A percentile compares a stretch with the other conserved stretches of the same genome.
These are phyloP conservation scores for Juglanconis juglandina DNA, from an alignment of 2,329 filamentous ascomycete genomes.

Conservation along the genomic window DNA sequence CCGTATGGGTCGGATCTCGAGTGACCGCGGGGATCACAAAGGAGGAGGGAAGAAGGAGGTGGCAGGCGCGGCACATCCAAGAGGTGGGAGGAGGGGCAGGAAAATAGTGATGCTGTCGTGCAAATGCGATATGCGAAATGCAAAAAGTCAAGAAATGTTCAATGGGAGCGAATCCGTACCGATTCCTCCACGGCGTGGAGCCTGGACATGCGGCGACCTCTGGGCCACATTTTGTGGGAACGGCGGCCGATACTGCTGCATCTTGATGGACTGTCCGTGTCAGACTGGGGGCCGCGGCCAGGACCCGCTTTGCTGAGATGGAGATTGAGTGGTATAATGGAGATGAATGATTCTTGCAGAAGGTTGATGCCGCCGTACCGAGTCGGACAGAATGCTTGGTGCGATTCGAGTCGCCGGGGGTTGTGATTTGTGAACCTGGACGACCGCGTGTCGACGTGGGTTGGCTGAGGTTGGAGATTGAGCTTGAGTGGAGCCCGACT, in stretches of 20 bases:
- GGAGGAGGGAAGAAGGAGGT: not conserved
- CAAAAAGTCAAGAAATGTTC: not conserved
- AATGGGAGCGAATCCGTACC: conserved; percentile 33
- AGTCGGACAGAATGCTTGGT: no score
- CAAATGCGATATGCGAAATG: conserved; percentile 1
- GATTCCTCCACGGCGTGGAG: conserved; percentile 51
- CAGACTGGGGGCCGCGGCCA: not conserved
- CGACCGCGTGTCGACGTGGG: not conserved
- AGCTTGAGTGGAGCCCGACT: no score
- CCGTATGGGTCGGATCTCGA: not conserved
- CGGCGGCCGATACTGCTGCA: conserved; percentile 51
- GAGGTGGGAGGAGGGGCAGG: not conserved
- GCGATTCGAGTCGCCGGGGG: no score
- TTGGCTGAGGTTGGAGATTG: no score
- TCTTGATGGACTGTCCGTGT: conserved; percentile 27
- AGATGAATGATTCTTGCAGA: not conserved
- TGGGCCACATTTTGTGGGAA: conserved; percentile 50
- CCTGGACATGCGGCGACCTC: conserved; percentile 45
- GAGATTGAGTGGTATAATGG: not conserved
- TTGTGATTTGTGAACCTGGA: no score
- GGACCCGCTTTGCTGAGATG: conserved; percentile 8
- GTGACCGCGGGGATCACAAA: not conserved
- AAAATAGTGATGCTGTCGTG: not conserved
- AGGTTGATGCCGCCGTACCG: not conserved
- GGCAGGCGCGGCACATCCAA: not conserved